phyloP scores from a whole-genome alignment of 768 basidiomycete species.

The Kwoniella newhampshirensis region DNA sequence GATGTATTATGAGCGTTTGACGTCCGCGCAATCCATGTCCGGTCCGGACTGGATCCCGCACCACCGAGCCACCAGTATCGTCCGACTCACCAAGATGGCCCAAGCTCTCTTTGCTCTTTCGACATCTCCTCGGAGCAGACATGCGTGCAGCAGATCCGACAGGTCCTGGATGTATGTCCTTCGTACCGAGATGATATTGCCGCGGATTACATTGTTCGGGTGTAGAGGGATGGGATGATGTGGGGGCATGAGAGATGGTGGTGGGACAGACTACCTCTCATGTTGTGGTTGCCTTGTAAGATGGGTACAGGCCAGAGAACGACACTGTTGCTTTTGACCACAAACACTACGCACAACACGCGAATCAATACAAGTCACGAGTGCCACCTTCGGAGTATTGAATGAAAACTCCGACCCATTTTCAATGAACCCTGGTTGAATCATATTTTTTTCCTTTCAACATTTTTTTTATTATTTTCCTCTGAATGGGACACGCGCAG shows the following conservation, averaged over 20 bases:
- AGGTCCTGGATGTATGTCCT: slow-evolving; percentile 50
- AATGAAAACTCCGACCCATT: neutral
- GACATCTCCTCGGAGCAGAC: slow-evolving; percentile 39
- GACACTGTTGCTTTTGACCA: too few species aligned
- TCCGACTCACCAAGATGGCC: slow-evolving; percentile 47
- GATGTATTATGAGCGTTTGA: neutral
- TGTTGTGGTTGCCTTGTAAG: too few species aligned
- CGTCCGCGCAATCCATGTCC: neutral
- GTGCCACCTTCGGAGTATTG: neutral
- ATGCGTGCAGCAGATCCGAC: slow-evolving; percentile 41
- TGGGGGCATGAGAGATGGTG: slow-evolving; percentile 20
- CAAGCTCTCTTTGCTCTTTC: slow-evolving; percentile 43
- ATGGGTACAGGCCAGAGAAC: too few species aligned
- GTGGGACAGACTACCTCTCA: neutral
- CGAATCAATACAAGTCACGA: neutral
- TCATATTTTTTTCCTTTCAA: neutral
- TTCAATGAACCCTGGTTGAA: neutral
- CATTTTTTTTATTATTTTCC: neutral
- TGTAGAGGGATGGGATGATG: slow-evolving; percentile 4
- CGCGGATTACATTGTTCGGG: slow-evolving; percentile 8
- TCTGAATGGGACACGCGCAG: too few species aligned
- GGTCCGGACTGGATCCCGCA: too few species aligned
- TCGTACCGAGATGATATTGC: slow-evolving; percentile 21
- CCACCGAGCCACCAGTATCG: too few species aligned
- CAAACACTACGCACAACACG: too few species aligned